Percentiles rank a stretch among this genome's conserved stretches.
Evolutionary conservation across 2,329 filamentous ascomycete species (phyloP).

Genomic region (Penicillium sp.): DNA sequence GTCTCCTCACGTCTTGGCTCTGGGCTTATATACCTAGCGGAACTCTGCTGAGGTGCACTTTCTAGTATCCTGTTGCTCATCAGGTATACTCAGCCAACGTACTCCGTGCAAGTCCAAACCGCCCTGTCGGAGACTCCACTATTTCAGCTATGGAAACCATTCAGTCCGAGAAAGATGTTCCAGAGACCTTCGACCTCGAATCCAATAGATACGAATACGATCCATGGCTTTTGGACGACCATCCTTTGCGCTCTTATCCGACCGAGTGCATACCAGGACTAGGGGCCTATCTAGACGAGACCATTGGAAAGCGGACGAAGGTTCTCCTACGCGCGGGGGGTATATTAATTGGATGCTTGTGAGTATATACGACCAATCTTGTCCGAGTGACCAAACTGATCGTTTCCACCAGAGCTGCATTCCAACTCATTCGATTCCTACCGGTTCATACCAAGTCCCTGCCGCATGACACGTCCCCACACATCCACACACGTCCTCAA

Average conservation of each 20-base stretch:
- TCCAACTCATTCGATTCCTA: conserved; percentile 13
- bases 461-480: not conserved
- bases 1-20: conserved; percentile 5
- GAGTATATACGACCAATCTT: not conserved
- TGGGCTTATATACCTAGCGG: conserved; percentile 1
- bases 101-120: not conserved
- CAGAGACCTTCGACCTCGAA: conserved; percentile 5
- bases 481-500: not conserved
- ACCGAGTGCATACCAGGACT: conserved; percentile 32
- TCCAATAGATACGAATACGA: conserved; percentile 22
- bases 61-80: not conserved
- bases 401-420: conserved; percentile 13
- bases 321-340: conserved; percentile 23
- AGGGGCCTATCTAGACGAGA: conserved; percentile 16
- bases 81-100: not conserved
- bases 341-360: conserved; percentile 27
- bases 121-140: not conserved
- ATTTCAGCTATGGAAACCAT: conserved; percentile 1
- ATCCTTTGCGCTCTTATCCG: conserved; percentile 36
- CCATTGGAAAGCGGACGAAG: conserved; percentile 22
- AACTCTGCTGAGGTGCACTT: not conserved
- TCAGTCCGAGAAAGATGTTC: not conserved
- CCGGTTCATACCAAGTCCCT: not conserved
- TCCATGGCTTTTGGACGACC: conserved; percentile 33
- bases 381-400: not conserved